phyloP scores from a whole-genome alignment of 2,329 filamentous ascomycete species.

The Calonectria pauciramosa region DNA sequence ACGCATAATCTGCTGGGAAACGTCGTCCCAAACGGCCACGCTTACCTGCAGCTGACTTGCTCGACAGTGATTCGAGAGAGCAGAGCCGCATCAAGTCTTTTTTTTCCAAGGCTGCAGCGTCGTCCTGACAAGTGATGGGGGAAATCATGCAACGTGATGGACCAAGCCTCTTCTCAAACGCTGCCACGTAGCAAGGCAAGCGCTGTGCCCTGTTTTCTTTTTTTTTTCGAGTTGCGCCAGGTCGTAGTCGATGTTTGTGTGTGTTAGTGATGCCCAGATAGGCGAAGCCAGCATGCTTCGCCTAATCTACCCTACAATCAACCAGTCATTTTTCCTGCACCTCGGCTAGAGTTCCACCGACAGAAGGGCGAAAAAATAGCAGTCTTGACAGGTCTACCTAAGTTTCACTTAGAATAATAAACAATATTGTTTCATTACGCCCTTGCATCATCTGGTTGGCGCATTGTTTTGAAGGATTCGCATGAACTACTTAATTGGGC shows the following conservation, averaged over 20 bases:
- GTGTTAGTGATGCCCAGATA: background rate
- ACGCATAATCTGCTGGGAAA: background rate
- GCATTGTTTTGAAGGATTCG: background rate
- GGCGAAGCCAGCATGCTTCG: background rate
- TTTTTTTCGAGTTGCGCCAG: background rate
- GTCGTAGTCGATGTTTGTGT: background rate
- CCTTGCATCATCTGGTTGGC: background rate
- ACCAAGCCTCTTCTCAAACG: background rate
- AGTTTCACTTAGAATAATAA: background rate
- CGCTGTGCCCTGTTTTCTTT: background rate
- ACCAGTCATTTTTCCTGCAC: background rate
- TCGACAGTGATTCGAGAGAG: background rate
- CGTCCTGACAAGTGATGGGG: background rate
- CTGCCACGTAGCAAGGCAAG: slow-evolving; percentile 4
- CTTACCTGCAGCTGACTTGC: slow-evolving; percentile 1
- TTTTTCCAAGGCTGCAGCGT: background rate
- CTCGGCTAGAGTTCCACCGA: background rate
- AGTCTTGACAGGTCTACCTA: background rate
- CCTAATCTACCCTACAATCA: slow-evolving; percentile 5
- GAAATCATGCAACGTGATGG: background rate
- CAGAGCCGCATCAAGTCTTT: background rate
- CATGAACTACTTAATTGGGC: background rate
- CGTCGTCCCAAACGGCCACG: background rate
- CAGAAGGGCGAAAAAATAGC: background rate
- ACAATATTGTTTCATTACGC: background rate